Conservation (phyloP, 441 rosid genomes). For the Croton laevigatus region DNA sequence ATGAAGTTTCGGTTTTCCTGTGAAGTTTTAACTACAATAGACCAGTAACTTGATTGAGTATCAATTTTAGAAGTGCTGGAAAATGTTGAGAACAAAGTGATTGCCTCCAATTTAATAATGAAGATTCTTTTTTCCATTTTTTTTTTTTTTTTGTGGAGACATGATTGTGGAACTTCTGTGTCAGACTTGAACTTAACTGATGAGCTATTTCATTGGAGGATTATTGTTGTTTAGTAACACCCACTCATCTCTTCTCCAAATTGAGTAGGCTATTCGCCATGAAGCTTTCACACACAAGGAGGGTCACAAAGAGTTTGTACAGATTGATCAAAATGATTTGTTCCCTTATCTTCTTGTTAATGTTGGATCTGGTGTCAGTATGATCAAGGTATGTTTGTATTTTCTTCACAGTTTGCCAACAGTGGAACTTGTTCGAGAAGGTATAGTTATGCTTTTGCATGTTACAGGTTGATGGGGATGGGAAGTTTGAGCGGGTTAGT, state of each 20-base stretch:
- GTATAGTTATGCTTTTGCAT: conserved; percentile 20
- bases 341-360: conserved; percentile 98
- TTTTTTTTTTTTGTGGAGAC: background rate
- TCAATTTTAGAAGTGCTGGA: background rate
- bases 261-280: conserved; percentile 88
- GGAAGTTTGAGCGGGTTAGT: conserved; percentile 94
- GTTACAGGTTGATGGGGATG: conserved; percentile 96
- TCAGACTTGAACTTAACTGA: background rate
- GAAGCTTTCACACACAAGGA: conserved; percentile 98
- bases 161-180: background rate
- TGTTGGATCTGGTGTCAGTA: conserved; percentile 98
- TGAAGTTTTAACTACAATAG: background rate
- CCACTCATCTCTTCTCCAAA: conserved; percentile 11
- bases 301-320: conserved; percentile 92
- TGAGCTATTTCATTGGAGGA: background rate
- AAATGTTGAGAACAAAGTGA: background rate
- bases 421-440: conserved; percentile 16
- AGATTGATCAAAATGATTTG: conserved; percentile 86
- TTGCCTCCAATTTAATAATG: no score
- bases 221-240: background rate
- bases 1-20: background rate
- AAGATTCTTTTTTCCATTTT: no score
- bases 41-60: background rate
- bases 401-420: conserved; percentile 11
- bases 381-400: conserved; percentile 70